A percentile compares a stretch with the other conserved stretches of the same genome.
Conservation (phyloP, 2,329 filamentous ascomycete genomes). For the Capronia epimyces region DNA sequence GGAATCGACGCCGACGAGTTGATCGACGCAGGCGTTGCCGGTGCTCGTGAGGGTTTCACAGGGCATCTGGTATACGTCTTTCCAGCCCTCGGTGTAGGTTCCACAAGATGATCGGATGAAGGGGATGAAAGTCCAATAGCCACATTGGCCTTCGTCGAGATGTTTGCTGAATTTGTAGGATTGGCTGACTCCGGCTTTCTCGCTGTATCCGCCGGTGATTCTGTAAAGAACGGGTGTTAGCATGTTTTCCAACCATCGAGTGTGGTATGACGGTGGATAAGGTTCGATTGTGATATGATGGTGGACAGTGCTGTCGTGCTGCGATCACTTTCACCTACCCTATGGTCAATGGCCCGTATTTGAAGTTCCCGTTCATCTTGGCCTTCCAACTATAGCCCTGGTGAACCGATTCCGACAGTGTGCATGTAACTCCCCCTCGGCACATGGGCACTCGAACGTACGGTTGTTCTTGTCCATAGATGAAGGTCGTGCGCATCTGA, state of each 20-base stretch:
- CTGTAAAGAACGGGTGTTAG: not conserved
- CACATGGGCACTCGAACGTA: constrained; percentile 4
- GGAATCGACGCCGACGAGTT: constrained; percentile 76
- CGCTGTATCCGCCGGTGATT: constrained; percentile 6
- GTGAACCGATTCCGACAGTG: not conserved
- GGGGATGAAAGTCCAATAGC: constrained; percentile 14
- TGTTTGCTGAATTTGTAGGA: constrained; percentile 5
- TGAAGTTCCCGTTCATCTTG: constrained; percentile 5
- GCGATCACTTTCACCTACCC: not conserved
- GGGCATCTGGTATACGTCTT: too few species aligned
- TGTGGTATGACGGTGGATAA: not conserved
- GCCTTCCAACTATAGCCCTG: not conserved
- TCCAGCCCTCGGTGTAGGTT: constrained; percentile 4
- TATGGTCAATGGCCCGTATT: not conserved
- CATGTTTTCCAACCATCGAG: too few species aligned
- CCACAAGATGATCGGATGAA: constrained; percentile 3
- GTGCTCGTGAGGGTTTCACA: not conserved
- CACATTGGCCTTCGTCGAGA: constrained; percentile 8
- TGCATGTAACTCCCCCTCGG: constrained; percentile 5
- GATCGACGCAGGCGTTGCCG: constrained; percentile 3
- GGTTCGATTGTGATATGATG: too few species aligned
- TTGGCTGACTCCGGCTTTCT: constrained; percentile 8
- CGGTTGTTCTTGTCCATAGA: constrained; percentile 7
- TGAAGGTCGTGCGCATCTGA: constrained; percentile 8
- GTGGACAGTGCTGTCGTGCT: too few species aligned